phyloP scores from a whole-genome alignment of 2,329 filamentous ascomycete genomes.

The Curvularia verruculosa region DNA sequence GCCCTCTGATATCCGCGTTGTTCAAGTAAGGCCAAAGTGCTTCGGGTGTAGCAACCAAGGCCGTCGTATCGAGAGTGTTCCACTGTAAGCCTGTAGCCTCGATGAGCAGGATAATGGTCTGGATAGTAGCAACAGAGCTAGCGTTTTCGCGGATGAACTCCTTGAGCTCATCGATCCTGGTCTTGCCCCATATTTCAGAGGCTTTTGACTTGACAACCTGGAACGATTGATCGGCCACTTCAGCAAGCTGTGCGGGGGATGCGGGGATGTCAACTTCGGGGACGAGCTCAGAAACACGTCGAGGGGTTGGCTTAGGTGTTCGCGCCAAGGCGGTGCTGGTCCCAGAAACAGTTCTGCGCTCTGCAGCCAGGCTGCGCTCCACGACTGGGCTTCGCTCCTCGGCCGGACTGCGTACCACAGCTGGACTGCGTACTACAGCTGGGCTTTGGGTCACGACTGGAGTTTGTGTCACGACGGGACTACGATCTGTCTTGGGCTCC shows the following conservation, averaged over 20 bases:
- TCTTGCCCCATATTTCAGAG: conserved; percentile 66
- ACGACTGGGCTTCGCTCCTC: neutral
- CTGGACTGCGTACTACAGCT: neutral
- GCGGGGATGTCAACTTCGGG: conserved; percentile 67
- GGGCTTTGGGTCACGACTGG: neutral
- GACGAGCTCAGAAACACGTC: conserved; percentile 64
- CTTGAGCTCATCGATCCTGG: conserved; percentile 69
- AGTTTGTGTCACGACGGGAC: neutral
- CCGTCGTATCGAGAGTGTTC: conserved; percentile 73
- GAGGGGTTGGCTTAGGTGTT: conserved; percentile 45
- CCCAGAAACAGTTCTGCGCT: conserved; percentile 42
- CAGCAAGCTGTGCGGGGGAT: conserved; percentile 66
- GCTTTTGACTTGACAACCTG: conserved; percentile 73
- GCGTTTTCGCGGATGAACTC: conserved; percentile 71
- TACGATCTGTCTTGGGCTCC: conserved; percentile 51
- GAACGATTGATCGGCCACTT: conserved; percentile 71
- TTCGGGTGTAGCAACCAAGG: conserved; percentile 74
- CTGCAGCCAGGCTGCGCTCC: conserved; percentile 37
- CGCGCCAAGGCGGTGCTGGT: conserved; percentile 14
- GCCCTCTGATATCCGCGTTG: conserved; percentile 69
- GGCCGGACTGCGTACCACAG: neutral
- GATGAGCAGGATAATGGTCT: conserved; percentile 59
- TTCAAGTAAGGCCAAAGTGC: conserved; percentile 61
- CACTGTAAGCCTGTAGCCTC: conserved; percentile 71
- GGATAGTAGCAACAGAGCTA: conserved; percentile 66